Conservation (phyloP, 2,329 filamentous ascomycete species). For the Fusarium torulosum region DNA sequence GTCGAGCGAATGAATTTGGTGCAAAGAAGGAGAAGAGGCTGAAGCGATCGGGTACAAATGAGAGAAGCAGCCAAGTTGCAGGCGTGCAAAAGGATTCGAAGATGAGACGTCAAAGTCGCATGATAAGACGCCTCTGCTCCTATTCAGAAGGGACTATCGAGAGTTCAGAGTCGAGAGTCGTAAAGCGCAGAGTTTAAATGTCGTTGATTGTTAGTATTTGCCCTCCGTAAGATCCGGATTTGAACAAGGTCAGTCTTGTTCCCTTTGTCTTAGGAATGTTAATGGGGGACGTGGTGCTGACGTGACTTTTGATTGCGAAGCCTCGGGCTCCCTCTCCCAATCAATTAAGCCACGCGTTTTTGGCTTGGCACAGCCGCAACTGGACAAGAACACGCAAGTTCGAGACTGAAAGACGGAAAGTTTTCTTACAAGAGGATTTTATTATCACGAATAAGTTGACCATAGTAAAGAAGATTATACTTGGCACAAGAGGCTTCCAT, state of each 20-base stretch:
- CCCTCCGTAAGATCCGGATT: conserved; percentile 32
- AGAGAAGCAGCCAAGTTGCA: conserved; percentile 32
- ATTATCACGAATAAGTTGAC: background rate
- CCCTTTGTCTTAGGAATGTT: conserved; percentile 40
- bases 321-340: conserved; percentile 36
- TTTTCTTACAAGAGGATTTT: background rate
- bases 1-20: conserved; percentile 11
- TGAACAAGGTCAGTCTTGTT: conserved; percentile 33
- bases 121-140: conserved; percentile 33
- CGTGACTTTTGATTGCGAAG: conserved; percentile 33
- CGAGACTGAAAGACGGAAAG: background rate
- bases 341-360: conserved; percentile 39
- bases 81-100: conserved; percentile 20
- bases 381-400: conserved; percentile 13
- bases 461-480: background rate
- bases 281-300: conserved; percentile 34
- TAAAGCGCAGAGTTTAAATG: conserved; percentile 11
- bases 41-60: conserved; percentile 31
- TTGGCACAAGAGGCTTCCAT: background rate
- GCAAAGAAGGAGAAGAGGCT: conserved; percentile 10
- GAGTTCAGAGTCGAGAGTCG: background rate
- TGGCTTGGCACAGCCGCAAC: conserved; percentile 41
- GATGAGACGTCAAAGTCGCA: conserved; percentile 31
- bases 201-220: conserved; percentile 17
- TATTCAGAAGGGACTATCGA: conserved; percentile 9